These are phyloP conservation scores for Oligophagozyma castellii DNA, from an alignment of 1,139 yeast species.

Conservation along the genomic window DNA sequence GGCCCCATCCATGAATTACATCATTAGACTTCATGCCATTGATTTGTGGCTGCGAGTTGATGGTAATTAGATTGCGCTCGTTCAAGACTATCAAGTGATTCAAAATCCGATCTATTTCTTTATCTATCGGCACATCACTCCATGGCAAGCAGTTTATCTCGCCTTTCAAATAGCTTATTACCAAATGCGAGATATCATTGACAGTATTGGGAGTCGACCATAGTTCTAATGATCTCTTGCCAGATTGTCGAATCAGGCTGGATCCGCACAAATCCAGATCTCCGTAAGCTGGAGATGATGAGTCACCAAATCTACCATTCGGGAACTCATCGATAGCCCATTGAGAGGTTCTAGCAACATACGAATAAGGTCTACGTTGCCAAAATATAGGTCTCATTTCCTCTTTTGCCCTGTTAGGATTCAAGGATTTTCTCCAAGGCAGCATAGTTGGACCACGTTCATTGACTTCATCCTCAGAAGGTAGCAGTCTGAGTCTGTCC, in stretches of 20 bases:
- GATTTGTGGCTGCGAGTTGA: slow-evolving; percentile 91
- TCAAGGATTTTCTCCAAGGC: slow-evolving; percentile 87
- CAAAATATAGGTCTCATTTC: slow-evolving; percentile 89
- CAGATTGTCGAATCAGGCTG: slow-evolving; percentile 62
- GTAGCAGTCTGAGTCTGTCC: slow-evolving; percentile 52
- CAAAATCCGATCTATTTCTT: slow-evolving; percentile 57
- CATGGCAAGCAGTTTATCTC: slow-evolving; percentile 73
- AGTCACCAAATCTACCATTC: slow-evolving; percentile 91
- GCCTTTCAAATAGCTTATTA: slow-evolving; percentile 55
- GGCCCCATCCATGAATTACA: slow-evolving; percentile 88
- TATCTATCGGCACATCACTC: slow-evolving; percentile 83
- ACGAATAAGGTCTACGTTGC: slow-evolving; percentile 88
- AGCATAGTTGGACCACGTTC: slow-evolving; percentile 25
- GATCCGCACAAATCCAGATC: slow-evolving; percentile 72
- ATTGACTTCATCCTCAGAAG: slow-evolving; percentile 15
- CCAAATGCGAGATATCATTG: slow-evolving; percentile 46
- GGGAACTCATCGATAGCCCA: slow-evolving; percentile 81
- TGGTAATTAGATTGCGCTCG: slow-evolving; percentile 54
- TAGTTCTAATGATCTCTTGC: slow-evolving; percentile 61
- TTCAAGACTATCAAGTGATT: slow-evolving; percentile 49
- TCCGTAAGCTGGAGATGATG: slow-evolving; percentile 88
- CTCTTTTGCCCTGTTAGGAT: slow-evolving; percentile 70
- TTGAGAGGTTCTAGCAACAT: slow-evolving; percentile 77
- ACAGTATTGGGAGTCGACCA: slow-evolving; percentile 72
- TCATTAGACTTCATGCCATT: slow-evolving; percentile 68